A percentile compares a stretch with the other conserved stretches of the same genome.
Conservation (phyloP, 1,139 yeast species). For the Dujonia santamariae region DNA sequence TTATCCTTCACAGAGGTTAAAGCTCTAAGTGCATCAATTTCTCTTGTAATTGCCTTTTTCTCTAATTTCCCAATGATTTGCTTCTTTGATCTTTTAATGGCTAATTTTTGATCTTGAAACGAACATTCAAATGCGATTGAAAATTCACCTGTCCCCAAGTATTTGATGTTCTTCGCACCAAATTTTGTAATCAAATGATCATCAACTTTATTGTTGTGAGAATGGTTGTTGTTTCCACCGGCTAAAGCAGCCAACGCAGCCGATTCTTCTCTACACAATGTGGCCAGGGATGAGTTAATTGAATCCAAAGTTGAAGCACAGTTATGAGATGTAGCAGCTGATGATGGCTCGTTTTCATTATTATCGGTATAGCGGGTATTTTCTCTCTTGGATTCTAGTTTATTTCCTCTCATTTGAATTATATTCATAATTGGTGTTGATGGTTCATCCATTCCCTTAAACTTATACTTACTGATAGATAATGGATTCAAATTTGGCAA, state of each 20-base stretch:
- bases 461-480: constrained; percentile 5
- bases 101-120: constrained; percentile 64
- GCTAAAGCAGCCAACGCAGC: neutral
- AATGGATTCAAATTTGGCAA: constrained; percentile 9
- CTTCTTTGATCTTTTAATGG: constrained; percentile 79
- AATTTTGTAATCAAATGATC: constrained; percentile 66
- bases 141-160: constrained; percentile 84
- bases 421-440: constrained; percentile 27
- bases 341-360: neutral
- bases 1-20: constrained; percentile 42
- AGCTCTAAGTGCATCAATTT: constrained; percentile 43
- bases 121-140: constrained; percentile 81
- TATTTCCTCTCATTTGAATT: constrained; percentile 7
- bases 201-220: constrained; percentile 45
- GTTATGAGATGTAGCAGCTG: constrained; percentile 4
- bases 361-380: too few species aligned
- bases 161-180: constrained; percentile 57
- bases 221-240: neutral
- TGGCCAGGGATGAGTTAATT: constrained; percentile 13
- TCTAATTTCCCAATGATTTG: constrained; percentile 43
- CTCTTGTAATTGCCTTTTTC: constrained; percentile 34
- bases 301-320: constrained; percentile 10
- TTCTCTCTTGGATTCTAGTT: neutral
- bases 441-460: constrained; percentile 21
- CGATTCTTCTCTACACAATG: constrained; percentile 8